Conservation (phyloP, 202 grass and related monocot species). For the Digitaria exilis region DNA sequence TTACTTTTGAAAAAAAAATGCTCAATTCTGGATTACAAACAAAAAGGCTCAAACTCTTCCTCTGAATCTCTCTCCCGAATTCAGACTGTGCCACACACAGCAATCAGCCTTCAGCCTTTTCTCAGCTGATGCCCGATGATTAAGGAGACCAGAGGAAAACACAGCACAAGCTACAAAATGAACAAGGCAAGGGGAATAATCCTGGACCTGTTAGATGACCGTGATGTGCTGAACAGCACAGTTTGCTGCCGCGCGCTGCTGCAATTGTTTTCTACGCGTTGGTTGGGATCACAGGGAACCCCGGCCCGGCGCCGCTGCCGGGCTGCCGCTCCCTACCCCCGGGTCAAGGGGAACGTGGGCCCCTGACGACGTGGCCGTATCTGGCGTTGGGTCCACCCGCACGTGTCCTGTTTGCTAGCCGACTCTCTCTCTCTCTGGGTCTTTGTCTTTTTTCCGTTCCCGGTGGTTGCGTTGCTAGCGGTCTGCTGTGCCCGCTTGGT, state of each 20-base stretch:
- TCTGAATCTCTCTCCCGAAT: neutral
- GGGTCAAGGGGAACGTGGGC: constrained; percentile 66
- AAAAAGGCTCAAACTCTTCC: neutral
- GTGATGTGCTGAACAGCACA: neutral
- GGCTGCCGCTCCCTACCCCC: constrained; percentile 41
- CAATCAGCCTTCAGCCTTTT: neutral
- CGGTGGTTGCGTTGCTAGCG: neutral
- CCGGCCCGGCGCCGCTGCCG: constrained; percentile 55
- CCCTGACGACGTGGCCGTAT: constrained; percentile 51
- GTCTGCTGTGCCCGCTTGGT: neutral
- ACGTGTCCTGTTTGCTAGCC: constrained; percentile 26
- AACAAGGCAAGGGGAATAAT: constrained; percentile 21
- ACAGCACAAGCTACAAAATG: constrained; percentile 33
- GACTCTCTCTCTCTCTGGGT: neutral
- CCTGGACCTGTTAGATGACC: neutral
- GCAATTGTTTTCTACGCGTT: constrained; percentile 38
- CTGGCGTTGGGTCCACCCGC: constrained; percentile 25
- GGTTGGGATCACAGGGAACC: constrained; percentile 68
- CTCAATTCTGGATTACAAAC: neutral
- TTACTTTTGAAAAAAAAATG: neutral
- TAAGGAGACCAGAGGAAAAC: constrained; percentile 18
- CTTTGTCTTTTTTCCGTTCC: neutral
- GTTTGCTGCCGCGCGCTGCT: neutral
- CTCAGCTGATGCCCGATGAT: neutral
- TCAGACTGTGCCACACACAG: neutral